A percentile compares a stretch with the other conserved stretches of the same genome.
Evolutionary conservation across 306 rosid genomes (phyloP).

Genomic region (Hippophae tibetana): DNA sequence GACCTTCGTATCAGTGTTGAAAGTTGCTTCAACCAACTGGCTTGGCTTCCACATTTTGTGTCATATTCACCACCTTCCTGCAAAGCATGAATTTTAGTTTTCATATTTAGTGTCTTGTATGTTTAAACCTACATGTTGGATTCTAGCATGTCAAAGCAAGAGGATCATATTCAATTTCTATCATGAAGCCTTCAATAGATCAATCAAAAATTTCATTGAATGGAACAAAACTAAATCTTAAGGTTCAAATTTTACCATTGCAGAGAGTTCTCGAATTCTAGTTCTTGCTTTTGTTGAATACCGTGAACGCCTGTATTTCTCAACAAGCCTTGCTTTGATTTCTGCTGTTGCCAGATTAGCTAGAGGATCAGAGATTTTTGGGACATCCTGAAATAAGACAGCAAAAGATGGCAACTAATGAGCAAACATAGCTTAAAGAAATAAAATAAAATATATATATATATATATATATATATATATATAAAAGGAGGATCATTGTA

Average conservation of each 20-base stretch:
- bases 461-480: no score
- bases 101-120: background rate
- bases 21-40: conserved; percentile 87
- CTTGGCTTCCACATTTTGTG: conserved; percentile 44
- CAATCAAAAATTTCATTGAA: background rate
- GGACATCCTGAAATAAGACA: conserved; percentile 45
- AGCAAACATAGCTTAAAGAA: background rate
- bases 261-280: conserved; percentile 56
- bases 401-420: conserved; percentile 8
- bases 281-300: conserved; percentile 47
- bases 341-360: conserved; percentile 64
- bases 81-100: conserved; percentile 13
- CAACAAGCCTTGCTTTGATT: conserved; percentile 67
- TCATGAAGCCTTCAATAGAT: no score
- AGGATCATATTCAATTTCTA: no score
- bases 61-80: conserved; percentile 52
- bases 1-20: conserved; percentile 66
- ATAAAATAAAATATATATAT: no score
- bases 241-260: conserved; percentile 34
- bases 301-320: conserved; percentile 58
- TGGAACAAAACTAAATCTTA: background rate
- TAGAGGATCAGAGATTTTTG: conserved; percentile 71
- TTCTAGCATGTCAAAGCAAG: no score
- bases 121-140: background rate
- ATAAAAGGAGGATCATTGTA: no score